These are phyloP conservation scores for Trichoderma arundinaceum DNA, from an alignment of 2,329 filamentous ascomycete genomes.

Conservation along the genomic window DNA sequence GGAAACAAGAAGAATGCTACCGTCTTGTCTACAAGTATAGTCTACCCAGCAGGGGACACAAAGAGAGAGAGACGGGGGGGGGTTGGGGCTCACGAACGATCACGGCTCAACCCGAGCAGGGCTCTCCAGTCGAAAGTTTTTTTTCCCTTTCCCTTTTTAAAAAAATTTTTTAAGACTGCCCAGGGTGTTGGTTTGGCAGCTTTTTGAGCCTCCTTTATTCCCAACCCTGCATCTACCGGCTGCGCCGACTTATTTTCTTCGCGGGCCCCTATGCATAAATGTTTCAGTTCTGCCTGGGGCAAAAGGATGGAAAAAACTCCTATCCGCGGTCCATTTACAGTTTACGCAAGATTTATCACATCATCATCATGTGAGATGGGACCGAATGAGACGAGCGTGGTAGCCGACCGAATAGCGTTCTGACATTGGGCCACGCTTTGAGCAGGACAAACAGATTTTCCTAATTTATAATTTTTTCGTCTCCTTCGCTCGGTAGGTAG, in stretches of 20 bases:
- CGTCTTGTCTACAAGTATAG: no score
- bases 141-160: background rate
- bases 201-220: constrained; percentile 27
- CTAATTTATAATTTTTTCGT: no score
- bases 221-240: constrained; percentile 2
- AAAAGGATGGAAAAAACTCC: no score
- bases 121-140: constrained; percentile 10
- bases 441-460: no score
- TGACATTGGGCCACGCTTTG: no score
- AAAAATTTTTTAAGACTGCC: background rate
- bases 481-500: no score
- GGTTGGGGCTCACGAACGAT: constrained; percentile 11
- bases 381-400: no score
- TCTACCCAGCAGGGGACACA: background rate
- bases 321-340: no score
- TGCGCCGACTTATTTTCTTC: constrained; percentile 20
- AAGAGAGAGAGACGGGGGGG: background rate
- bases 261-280: constrained; percentile 18
- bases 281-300: constrained; percentile 12
- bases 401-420: no score
- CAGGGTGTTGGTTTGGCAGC: constrained; percentile 3
- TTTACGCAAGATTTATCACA: no score
- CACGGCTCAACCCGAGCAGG: constrained; percentile 22
- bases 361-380: no score
- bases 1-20: constrained; percentile 4